Percentiles rank a stretch among this genome's conserved stretches.
Conservation (phyloP, 352 stramenopile species). For the Peronospora tabacina region DNA sequence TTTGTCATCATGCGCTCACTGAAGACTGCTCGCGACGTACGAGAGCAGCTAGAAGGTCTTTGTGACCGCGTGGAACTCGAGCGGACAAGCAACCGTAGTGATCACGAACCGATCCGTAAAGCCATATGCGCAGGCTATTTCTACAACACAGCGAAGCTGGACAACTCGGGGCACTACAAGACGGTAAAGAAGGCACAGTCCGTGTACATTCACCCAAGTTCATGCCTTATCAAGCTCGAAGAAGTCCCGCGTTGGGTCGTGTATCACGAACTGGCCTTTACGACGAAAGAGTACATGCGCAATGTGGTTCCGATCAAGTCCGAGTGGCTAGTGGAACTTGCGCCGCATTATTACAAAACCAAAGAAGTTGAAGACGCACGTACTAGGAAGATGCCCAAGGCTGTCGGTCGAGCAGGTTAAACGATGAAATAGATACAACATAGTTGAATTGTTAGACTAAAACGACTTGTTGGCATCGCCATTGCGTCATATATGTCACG, state of each 20-base stretch:
- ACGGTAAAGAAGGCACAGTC: conserved; percentile 97
- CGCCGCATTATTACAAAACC: conserved; percentile 98
- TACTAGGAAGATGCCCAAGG: conserved; percentile 97
- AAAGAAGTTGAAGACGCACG: conserved; percentile 94
- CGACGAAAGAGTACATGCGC: conserved; percentile 99
- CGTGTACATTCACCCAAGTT: conserved; percentile 98
- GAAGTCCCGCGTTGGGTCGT: conserved; percentile 92
- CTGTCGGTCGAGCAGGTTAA: conserved; percentile 31
- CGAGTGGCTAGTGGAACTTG: conserved; percentile 97
- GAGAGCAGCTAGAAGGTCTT: conserved; percentile 97
- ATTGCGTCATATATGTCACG: no score
- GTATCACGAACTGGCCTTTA: conserved; percentile 99
- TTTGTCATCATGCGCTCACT: conserved; percentile 96
- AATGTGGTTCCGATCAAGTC: conserved; percentile 94
- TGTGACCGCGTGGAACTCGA: conserved; percentile 98
- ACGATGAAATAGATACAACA: not conserved
- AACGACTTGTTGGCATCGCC: no score
- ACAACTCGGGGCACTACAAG: conserved; percentile 95
- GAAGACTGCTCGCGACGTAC: conserved; percentile 96
- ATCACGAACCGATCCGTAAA: conserved; percentile 94
- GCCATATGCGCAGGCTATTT: conserved; percentile 99
- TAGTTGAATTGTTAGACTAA: no score
- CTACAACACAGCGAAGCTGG: conserved; percentile 97
- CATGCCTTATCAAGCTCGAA: conserved; percentile 89
- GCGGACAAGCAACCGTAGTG: conserved; percentile 65